These are phyloP conservation scores for Populus nigra DNA, from an alignment of 345 rosid genomes.

Conservation along the genomic window DNA sequence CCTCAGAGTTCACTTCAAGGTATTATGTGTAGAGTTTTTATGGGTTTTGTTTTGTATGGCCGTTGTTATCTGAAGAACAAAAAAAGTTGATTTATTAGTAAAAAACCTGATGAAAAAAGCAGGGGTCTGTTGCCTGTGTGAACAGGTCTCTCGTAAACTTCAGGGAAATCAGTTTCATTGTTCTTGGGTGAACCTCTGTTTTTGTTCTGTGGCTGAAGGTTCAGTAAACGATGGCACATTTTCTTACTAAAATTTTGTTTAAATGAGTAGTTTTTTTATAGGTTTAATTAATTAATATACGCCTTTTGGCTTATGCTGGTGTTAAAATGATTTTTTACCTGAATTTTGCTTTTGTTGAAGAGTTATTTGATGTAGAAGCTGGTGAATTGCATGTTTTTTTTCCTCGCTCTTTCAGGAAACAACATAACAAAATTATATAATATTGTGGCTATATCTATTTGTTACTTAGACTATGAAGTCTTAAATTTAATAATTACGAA, in stretches of 20 bases:
- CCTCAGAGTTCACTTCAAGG: constrained; percentile 97
- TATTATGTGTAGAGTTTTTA: constrained; percentile 10
- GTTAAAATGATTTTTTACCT: background rate
- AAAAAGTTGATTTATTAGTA: background rate
- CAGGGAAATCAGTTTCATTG: constrained; percentile 53
- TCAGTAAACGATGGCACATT: constrained; percentile 60
- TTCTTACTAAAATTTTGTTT: background rate
- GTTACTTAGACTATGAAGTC: background rate
- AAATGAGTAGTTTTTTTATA: background rate
- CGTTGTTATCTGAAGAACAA: too few relatives aligned
- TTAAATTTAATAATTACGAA: background rate
- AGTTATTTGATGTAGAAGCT: background rate
- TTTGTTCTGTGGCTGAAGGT: constrained; percentile 41
- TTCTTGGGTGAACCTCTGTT: constrained; percentile 68
- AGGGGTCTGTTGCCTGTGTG: constrained; percentile 48
- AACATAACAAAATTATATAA: background rate
- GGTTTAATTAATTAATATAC: background rate
- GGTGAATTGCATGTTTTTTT: background rate
- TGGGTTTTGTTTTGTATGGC: background rate
- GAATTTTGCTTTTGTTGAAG: background rate
- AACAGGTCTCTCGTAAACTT: constrained; percentile 49
- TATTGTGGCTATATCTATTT: background rate
- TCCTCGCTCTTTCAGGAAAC: background rate
- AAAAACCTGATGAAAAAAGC: constrained; percentile 57
- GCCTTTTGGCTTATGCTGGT: background rate